phyloP scores from a whole-genome alignment of 495 filamentous ascomycete species.

The Bacidia gigantensis region DNA sequence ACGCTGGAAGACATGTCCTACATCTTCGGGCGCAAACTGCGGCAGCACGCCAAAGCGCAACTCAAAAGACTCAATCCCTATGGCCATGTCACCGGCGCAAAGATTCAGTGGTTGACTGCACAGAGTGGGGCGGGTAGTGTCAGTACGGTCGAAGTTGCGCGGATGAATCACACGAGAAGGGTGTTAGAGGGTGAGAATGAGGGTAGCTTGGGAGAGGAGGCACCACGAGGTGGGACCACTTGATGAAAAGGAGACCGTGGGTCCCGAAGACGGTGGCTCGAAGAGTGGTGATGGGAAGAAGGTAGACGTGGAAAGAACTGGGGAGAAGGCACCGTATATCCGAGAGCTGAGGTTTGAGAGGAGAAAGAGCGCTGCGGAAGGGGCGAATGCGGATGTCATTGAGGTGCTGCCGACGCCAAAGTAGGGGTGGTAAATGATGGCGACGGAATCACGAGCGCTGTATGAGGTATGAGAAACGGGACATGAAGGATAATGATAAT shows the following conservation, averaged over 20 bases:
- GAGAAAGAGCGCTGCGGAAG: background rate
- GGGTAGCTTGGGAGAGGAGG: background rate
- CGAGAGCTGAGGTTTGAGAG: background rate
- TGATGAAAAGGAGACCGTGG: background rate
- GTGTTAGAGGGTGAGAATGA: background rate
- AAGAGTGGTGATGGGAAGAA: background rate
- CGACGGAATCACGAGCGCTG: no score
- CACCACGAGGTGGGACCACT: background rate
- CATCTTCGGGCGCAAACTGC: constrained; percentile 6
- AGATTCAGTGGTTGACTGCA: background rate
- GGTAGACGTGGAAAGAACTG: background rate
- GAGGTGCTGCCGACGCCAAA: background rate
- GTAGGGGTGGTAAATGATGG: no score
- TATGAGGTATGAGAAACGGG: no score
- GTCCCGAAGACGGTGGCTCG: background rate
- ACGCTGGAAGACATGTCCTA: constrained; percentile 10
- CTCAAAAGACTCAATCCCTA: background rate
- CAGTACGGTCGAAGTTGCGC: background rate
- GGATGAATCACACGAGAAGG: background rate
- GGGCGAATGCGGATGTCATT: background rate
- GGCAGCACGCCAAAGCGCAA: background rate
- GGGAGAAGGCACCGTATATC: background rate
- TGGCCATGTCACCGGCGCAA: background rate
- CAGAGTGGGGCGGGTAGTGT: background rate
- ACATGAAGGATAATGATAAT: no score